Evolutionary conservation across 1,284 basidiomycete genomes (phyloP), one percentile per base, ranked within the genome.

Genomic region (Trametes pubescens): DNA sequence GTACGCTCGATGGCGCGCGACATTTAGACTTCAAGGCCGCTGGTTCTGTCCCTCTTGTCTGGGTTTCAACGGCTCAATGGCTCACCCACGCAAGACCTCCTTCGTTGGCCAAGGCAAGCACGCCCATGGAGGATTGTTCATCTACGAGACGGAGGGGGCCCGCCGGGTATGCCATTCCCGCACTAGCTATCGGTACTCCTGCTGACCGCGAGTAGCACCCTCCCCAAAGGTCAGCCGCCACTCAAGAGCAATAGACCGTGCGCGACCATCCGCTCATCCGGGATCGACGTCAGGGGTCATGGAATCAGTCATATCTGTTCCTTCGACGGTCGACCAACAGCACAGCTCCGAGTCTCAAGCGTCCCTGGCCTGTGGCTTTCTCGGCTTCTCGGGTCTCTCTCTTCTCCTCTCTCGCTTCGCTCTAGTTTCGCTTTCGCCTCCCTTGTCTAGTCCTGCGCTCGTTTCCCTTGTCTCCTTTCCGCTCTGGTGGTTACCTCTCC

Each of bases 61-160:
- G 38, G 18, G 51, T 46, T 26, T 22, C 51, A 59, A 44, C 29
- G 57, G 57, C 57, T 59, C 57, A 59, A 59, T 46, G 57, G 57
- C 57, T 38, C 57, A 35, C 49, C 38, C 32, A 24, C 10, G 10
- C 37, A 38, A 51, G 26, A 16, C 40, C n/a, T 7, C 35, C 32
- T 37, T 46, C 29, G 22, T 59, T 13, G 26, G 43, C 51, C 35
- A 24, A 10, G 49, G 18, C 49, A 52, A 59, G 37, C 49, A 59
- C 40, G 40, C 38, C 43, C 40, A 37, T 13, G 26, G 18, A 43
- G 40, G 40, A n/a, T 43, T 43, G 14, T 7, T 43, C 18, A 13
- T 18, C 18, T n/a, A 7, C 18, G 10, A 18, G 14, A 32, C 29
- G 29, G 29, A 32, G 29, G 29, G 29, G 29, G 4, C 11, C 14